Conservation (phyloP, 352 stramenopile genomes). For the Globisporangium mamillatum region DNA sequence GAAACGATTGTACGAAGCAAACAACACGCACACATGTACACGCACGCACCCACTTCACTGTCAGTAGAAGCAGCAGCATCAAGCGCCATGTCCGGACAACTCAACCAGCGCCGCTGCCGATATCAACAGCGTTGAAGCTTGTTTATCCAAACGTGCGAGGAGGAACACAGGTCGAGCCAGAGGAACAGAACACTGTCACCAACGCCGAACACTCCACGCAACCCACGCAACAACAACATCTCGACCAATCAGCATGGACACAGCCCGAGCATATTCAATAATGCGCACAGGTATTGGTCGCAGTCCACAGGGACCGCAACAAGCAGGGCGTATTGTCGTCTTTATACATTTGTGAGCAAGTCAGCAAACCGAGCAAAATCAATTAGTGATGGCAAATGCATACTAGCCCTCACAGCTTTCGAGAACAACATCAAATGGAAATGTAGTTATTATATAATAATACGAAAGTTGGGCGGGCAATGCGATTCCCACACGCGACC, state of each 20-base stretch:
- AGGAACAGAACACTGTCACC: constrained; percentile 8
- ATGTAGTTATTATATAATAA: constrained; percentile 20
- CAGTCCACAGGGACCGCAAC: not conserved
- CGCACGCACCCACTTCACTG: not conserved
- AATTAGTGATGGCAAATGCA: not conserved
- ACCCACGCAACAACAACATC: not conserved
- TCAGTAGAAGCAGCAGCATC: not conserved
- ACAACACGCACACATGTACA: not conserved
- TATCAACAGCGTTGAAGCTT: not conserved
- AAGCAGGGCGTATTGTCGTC: not conserved
- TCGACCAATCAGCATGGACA: not conserved
- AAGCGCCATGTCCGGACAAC: not conserved
- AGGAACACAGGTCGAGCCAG: not conserved
- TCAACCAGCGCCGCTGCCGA: not conserved
- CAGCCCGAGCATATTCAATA: not conserved
- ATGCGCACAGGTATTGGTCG: not conserved
- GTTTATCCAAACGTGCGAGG: not conserved
- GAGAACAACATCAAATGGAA: constrained; percentile 12
- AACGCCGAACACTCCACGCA: constrained; percentile 3
- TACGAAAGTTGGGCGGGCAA: constrained; percentile 9
- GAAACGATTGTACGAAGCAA: not conserved
- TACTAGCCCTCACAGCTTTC: not conserved
- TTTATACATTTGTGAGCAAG: not conserved
- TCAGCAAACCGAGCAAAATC: not conserved
- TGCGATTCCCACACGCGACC: not conserved